phyloP scores from a whole-genome alignment of 129 eudicot genomes.

The Flaveria brownii region DNA sequence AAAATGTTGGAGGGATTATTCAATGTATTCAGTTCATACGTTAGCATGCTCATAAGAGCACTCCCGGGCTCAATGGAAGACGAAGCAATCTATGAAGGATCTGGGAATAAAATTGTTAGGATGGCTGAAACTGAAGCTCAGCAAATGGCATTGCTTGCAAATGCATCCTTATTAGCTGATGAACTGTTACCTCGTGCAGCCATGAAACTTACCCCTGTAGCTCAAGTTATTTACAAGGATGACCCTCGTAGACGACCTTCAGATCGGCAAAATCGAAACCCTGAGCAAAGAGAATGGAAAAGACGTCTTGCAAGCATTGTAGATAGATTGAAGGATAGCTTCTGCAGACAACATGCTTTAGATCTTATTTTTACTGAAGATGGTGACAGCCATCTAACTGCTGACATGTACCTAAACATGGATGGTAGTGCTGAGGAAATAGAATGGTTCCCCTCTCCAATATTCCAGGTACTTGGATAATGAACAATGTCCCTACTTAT shows the following conservation, averaged over 20 bases:
- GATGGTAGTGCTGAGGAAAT: constrained; percentile 81
- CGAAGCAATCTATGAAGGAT: constrained; percentile 73
- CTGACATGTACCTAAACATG: constrained; percentile 86
- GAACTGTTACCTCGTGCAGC: constrained; percentile 96
- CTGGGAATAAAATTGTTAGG: constrained; percentile 74
- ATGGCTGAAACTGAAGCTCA: constrained; percentile 97
- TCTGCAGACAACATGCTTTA: constrained; percentile 92
- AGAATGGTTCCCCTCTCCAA: constrained; percentile 92
- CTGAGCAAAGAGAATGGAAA: constrained; percentile 98
- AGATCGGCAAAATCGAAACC: constrained; percentile 78
- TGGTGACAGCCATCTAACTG: constrained; percentile 88
- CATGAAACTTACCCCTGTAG: constrained; percentile 74
- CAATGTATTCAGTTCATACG: constrained; percentile 75
- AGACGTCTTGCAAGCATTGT: constrained; percentile 78
- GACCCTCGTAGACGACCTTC: constrained; percentile 68
- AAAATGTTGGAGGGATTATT: constrained; percentile 88
- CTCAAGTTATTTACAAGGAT: constrained; percentile 54
- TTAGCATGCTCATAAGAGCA: constrained; percentile 85
- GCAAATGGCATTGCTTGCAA: constrained; percentile 95
- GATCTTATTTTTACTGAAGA: constrained; percentile 96
- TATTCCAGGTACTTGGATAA: constrained; percentile 73
- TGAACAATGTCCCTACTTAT: not conserved
- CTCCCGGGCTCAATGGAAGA: constrained; percentile 92
- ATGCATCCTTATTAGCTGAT: constrained; percentile 89
- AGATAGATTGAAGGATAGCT: constrained; percentile 91